These are phyloP conservation scores for Royoungia palumana DNA, from an alignment of 768 basidiomycete genomes.

Conservation along the genomic window DNA sequence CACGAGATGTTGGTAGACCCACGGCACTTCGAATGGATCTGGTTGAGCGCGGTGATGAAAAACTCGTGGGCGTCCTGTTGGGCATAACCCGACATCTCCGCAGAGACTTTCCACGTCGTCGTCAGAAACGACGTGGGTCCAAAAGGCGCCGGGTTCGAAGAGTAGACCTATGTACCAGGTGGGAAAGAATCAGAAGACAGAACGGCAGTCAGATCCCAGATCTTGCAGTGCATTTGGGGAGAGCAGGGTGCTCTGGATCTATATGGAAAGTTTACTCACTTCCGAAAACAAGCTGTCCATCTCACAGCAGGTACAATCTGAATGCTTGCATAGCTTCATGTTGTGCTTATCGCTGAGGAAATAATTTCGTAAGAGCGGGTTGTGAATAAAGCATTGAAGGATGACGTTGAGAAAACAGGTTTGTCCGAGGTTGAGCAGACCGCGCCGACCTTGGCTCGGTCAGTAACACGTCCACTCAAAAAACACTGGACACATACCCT, in stretches of 20 bases:
- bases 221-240: neutral
- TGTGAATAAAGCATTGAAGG: constrained; percentile 85
- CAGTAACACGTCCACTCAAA: no score
- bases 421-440: constrained; percentile 83
- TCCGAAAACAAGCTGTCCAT: constrained; percentile 86
- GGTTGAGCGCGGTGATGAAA: constrained; percentile 80
- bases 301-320: constrained; percentile 86
- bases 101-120: constrained; percentile 74
- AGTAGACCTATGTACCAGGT: constrained; percentile 44
- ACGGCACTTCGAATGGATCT: constrained; percentile 77
- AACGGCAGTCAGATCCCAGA: neutral
- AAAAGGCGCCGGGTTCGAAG: constrained; percentile 56
- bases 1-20: constrained; percentile 76
- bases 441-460: constrained; percentile 60
- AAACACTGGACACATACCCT: constrained; percentile 44
- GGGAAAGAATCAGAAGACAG: neutral
- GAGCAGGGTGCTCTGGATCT: neutral
- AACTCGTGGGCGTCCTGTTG: constrained; percentile 95
- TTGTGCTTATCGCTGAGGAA: constrained; percentile 93
- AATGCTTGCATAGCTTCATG: constrained; percentile 58
- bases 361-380: constrained; percentile 84
- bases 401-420: constrained; percentile 95
- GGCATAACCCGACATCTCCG: constrained; percentile 85
- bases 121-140: constrained; percentile 82
- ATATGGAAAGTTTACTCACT: constrained; percentile 33